Evolutionary conservation across 2,329 filamentous ascomycete species (phyloP).

Genomic region (Fusarium cyanostomum): DNA sequence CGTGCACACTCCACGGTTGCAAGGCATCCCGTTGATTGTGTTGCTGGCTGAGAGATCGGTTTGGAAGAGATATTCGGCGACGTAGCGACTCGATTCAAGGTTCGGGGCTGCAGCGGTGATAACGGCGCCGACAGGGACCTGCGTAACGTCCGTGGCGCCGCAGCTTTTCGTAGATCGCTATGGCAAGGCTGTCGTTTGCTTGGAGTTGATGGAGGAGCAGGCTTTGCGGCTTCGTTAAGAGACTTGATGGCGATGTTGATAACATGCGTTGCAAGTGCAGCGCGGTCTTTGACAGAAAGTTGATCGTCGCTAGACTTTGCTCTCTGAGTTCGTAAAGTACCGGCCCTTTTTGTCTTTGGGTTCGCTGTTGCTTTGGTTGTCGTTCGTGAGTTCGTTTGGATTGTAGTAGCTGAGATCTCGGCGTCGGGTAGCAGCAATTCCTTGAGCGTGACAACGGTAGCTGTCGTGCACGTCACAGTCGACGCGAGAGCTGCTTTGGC

Average conservation of each 20-base stretch:
- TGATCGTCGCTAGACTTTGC: constrained; percentile 38
- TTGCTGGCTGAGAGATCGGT: constrained; percentile 41
- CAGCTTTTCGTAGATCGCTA: constrained; percentile 47
- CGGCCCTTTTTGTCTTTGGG: constrained; percentile 39
- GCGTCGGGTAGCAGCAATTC: constrained; percentile 54
- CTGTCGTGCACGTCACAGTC: constrained; percentile 62
- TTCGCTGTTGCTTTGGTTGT: constrained; percentile 42
- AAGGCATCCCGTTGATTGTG: constrained; percentile 57
- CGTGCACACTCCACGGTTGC: constrained; percentile 75
- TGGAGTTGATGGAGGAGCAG: constrained; percentile 46
- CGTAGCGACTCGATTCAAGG: constrained; percentile 68
- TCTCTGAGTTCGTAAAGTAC: constrained; percentile 5
- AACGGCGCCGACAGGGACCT: constrained; percentile 67
- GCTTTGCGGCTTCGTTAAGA: constrained; percentile 72
- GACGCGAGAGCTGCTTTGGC: constrained; percentile 65
- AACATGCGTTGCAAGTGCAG: constrained; percentile 75
- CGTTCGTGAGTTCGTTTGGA: constrained; percentile 41
- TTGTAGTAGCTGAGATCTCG: constrained; percentile 40
- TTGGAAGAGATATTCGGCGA: constrained; percentile 56
- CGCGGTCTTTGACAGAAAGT: constrained; percentile 62
- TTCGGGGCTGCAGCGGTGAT: constrained; percentile 68
- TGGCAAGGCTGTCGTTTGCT: constrained; percentile 48
- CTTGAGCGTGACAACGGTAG: constrained; percentile 58
- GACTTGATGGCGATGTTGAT: constrained; percentile 76
- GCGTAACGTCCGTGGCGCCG: constrained; percentile 55